phyloP scores from a whole-genome alignment of 768 basidiomycete species.

The Serendipita sp. region DNA sequence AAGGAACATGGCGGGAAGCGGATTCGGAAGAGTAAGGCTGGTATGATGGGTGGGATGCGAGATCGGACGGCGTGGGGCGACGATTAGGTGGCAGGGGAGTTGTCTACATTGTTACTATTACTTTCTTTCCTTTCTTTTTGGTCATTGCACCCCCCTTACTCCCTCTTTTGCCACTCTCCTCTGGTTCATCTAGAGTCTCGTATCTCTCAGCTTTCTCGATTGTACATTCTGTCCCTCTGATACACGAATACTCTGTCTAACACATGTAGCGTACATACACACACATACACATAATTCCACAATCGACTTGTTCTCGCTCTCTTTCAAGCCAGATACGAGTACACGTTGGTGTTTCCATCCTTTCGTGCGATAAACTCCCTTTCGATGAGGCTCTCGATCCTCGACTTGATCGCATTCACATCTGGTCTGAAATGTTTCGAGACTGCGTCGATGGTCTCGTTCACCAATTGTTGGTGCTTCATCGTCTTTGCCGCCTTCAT shows the following conservation, averaged over 20 bases:
- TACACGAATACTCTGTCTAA: no score
- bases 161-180: no score
- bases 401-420: slow-evolving; percentile 69
- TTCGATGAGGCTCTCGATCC: slow-evolving; percentile 70
- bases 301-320: background rate
- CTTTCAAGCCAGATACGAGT: background rate
- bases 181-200: no score
- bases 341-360: background rate
- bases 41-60: slow-evolving; percentile 3
- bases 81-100: no score
- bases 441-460: slow-evolving; percentile 72
- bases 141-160: no score
- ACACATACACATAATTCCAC: background rate
- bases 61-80: slow-evolving; percentile 1
- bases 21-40: background rate
- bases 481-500: slow-evolving; percentile 90
- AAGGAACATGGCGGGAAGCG: slow-evolving; percentile 3
- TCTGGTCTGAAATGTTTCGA: slow-evolving; percentile 77
- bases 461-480: slow-evolving; percentile 60
- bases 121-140: no score
- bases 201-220: no score
- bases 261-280: no score
- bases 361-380: slow-evolving; percentile 22
- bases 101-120: no score
- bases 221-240: no score